Conservation (phyloP, 768 basidiomycete species). For the Tricholoma flavovirens region DNA sequence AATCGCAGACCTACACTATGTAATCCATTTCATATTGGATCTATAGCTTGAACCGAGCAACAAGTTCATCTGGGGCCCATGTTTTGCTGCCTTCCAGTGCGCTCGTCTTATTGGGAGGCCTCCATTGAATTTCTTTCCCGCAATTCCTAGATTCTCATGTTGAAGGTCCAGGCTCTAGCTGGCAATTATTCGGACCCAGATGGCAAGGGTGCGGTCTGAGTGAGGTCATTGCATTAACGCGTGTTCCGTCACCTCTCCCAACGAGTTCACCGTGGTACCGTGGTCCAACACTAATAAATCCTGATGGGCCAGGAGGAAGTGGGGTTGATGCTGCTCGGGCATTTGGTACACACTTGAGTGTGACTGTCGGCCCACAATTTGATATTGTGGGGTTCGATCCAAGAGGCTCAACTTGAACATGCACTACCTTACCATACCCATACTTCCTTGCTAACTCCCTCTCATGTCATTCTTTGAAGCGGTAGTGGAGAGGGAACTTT, state of each 20-base stretch:
- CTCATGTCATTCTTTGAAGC: conserved; percentile 30
- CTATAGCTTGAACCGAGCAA: conserved; percentile 9
- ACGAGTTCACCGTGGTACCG: conserved; percentile 26
- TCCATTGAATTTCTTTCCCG: too few species aligned
- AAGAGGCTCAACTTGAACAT: too few species aligned
- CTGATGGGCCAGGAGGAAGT: conserved; percentile 44
- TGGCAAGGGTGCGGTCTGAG: conserved; percentile 29
- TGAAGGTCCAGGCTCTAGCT: conserved; percentile 47
- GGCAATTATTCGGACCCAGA: conserved; percentile 36
- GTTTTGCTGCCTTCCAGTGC: conserved; percentile 23
- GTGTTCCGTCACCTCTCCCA: conserved; percentile 31
- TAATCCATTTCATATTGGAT: neutral
- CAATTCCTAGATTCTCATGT: too few species aligned
- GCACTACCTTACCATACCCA: too few species aligned
- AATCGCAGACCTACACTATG: too few species aligned
- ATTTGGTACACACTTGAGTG: conserved; percentile 20
- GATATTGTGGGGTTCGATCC: conserved; percentile 45
- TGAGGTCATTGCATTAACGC: conserved; percentile 40
- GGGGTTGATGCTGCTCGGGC: conserved; percentile 28
- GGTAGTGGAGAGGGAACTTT: conserved; percentile 28
- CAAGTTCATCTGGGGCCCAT: conserved; percentile 18
- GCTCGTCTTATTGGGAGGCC: conserved; percentile 24
- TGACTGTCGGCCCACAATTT: conserved; percentile 35
- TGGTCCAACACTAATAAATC: conserved; percentile 42
- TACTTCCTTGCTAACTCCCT: conserved; percentile 17